Base-by-base conservation (phyloP, 2,329 filamentous ascomycete species). In the Daldinia sp. region DNA sequence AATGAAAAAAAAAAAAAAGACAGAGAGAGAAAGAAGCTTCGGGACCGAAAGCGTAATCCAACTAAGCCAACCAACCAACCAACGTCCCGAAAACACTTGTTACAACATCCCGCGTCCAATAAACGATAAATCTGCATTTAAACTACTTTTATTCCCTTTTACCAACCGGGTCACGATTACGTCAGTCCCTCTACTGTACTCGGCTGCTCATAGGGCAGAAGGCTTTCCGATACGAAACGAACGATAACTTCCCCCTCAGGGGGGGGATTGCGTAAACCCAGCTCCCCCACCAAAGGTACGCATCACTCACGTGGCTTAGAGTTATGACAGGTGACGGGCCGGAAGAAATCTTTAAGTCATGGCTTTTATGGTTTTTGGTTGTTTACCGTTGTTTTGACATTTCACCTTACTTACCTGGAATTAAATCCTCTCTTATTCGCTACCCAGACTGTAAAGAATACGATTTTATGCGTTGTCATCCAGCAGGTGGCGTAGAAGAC, bases 1-100 rank as follows among this genome's bases (percentile, higher is more conserved):
- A 23, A 7, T 6, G 30, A 33, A 33, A 33, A 33, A 33, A 33
- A 4, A 33, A 1, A 33, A 4, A 33, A 4, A 33, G 30, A 30
- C 4, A 33, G 5, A 33, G 5, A 33, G 5, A 33, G 7, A 28
- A 28, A 56, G 15, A 64, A 39, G 28, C 6, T 64, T 68, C 64
- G 67, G 67, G 67, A 70, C 67, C 67, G 67, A 70, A 56, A 35
- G 39, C 20, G 15, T 44, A 42, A 39, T 37, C 44, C 44, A 60
- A 30, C 20, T 23, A 23, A 23, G 20, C 20, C 20, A 35, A 35
- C 44, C 23, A 61, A 26, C 63, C 63, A 66, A 51, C 46, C 46
- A 48, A 23, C 44, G 20, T 12, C 26, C 44, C 44, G 12, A 23
- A 10, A 35, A 48, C 23, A 12, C 13, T 18, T 18, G 44, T 48